Percentiles rank a stretch among this genome's conserved stretches.
phyloP scores from a whole-genome alignment of 2,329 filamentous ascomycete genomes.

The Fonsecaea erecta region DNA sequence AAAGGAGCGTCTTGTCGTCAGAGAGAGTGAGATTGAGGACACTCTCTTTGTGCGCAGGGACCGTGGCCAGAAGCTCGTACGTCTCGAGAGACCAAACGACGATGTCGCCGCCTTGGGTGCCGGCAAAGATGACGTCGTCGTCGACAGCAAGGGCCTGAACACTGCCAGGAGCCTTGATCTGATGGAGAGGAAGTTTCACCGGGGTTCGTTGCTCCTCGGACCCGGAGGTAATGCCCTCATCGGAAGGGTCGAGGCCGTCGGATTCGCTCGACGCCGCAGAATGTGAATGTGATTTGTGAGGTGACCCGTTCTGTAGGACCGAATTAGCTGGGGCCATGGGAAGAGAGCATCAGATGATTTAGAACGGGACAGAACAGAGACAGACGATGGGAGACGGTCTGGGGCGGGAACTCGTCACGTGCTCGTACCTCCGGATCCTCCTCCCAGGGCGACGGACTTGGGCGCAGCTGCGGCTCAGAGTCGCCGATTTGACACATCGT shows the following conservation, averaged over 20 bases:
- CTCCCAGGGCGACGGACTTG: conserved; percentile 14
- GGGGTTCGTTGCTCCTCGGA: neutral
- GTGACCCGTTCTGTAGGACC: conserved; percentile 7
- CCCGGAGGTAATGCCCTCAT: neutral
- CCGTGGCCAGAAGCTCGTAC: conserved; percentile 76
- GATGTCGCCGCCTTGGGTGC: conserved; percentile 92
- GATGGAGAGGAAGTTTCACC: conserved; percentile 30
- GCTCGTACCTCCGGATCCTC: conserved; percentile 9
- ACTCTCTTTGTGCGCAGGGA: conserved; percentile 89
- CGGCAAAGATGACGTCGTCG: conserved; percentile 81
- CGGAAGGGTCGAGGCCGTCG: neutral
- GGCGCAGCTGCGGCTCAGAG: conserved; percentile 9
- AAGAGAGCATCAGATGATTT: conserved; percentile 10
- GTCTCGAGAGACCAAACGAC: conserved; percentile 86
- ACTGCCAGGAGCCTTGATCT: conserved; percentile 35
- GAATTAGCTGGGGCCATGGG: conserved; percentile 26
- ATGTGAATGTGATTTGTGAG: conserved; percentile 6
- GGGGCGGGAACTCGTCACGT: conserved; percentile 2
- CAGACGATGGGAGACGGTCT: neutral
- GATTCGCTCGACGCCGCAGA: neutral
- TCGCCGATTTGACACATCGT: conserved; percentile 32
- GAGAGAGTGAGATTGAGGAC: conserved; percentile 85
- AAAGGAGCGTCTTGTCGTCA: conserved; percentile 73
- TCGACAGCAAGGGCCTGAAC: conserved; percentile 79
- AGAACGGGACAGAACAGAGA: neutral